Evolutionary conservation across 1,139 yeast genomes (phyloP), one percentile per base, ranked within the genome.

Genomic region (Yamadazyma trypodendri): DNA sequence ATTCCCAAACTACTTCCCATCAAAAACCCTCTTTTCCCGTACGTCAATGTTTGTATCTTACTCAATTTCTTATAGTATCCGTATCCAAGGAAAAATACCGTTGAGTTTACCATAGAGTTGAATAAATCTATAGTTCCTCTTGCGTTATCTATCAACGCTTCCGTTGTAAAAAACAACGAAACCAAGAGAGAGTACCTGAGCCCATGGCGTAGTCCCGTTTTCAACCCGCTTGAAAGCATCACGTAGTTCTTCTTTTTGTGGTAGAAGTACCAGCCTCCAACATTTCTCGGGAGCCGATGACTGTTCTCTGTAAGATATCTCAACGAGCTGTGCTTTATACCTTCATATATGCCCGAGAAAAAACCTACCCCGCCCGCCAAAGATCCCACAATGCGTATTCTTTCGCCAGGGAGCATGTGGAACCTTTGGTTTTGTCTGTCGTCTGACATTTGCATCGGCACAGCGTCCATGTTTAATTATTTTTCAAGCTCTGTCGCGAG

Each of bases 201-300:
- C 0, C 76, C 73, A 18, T 66, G 69, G 38, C 54, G 58, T 18
- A 72, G 43, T 0, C 81, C 85, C 11, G 52, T 45, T 12, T 61
- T 62, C 45, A 76, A 58, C 0, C 85, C 87, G 18, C 64, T 65
- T 38, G 76, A 68, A 29, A 84, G 61, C 63, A 87, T 79, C 31
- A 83, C 84, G 56, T 85, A 85, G 58, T 85, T 84, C 63, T 86
- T 87, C 48, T 88, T 75, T 60, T 85, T 87, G 60, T 87, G 95
- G 60, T 88, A 87, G 55, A 84, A 84, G 56, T 84, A 88, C 96
- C 96, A 87, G 0, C 92, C 94, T 24, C 89, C 92, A 38, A 81
- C 84, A 0, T 84, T 81, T 16, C 64, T 69, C 3, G 96, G 96
- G 43, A 88, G 64, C 33, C 96, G 61, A 54, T 87, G 96, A 10